Evolutionary conservation across 768 basidiomycete genomes (phyloP), one percentile per base, ranked within the genome.

Genomic region (Trametopsis cervina): DNA sequence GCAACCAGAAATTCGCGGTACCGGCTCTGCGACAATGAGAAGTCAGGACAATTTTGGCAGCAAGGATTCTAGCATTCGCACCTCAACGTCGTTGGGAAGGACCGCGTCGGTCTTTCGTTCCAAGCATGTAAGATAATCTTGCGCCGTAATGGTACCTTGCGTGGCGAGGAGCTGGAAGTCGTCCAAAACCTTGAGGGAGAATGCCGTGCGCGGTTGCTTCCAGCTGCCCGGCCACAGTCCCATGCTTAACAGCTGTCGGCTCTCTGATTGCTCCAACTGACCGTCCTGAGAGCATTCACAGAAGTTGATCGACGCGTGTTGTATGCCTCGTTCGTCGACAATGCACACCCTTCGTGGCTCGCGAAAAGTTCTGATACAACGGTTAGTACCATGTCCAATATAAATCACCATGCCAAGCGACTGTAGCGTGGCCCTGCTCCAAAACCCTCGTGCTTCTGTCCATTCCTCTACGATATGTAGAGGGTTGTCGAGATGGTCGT

Each of bases 1-100:
- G 50, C 36, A 4, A 15, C 41, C 23, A 46, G 6, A 12, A 54
- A 50, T 29, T 54, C 53, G 1, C 46, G 49, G 23, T 52, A 49
- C 4, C 44, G 50, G 43, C 52, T 44, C 53, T 57, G 36, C 4
- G 15, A 50, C 11, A 33, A 13, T 21, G 11, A 45, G 15, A 20
- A 11, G 22, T 4, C 13, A 40, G 26, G 20, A 12, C 22, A 9
- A 9, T 13, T 12, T 11, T 12, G n/a, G 38, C 27, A 20, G n/a
- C 7, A 18, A 20, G 7, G 7, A 15, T 7, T 23, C n/a, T 23
- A 9, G 13, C 5, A 18, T 11, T 4, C 7, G 18, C 23, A 52
- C 51, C 15, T 18, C 4, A 10, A 48, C 46, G 3, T 36, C 33
- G 9, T 42, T 21, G 2, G 41, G 22, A 4, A 12, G 15, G 6